phyloP scores from a whole-genome alignment of 768 basidiomycete species.

The Boletellus ananas region DNA sequence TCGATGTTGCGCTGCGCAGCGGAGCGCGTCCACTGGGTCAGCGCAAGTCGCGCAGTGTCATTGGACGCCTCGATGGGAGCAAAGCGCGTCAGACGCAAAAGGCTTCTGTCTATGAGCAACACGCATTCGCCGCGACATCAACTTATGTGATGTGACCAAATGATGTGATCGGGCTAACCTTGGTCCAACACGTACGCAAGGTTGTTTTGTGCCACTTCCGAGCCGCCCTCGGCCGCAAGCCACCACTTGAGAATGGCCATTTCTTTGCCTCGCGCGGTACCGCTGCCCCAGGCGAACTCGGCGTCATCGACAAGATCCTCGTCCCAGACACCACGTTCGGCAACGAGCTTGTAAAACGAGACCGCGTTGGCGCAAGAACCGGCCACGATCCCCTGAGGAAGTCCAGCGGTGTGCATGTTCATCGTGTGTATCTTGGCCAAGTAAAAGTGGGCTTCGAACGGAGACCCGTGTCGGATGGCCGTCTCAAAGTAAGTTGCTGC shows the following conservation, averaged over 20 bases:
- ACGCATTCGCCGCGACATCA: conserved; percentile 26
- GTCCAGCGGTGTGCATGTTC: conserved; percentile 41
- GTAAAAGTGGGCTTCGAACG: conserved; percentile 94
- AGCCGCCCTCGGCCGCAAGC: conserved; percentile 90
- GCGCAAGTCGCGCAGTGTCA: conserved; percentile 74
- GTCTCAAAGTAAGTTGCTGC: conserved; percentile 79
- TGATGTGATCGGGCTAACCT: conserved; percentile 44
- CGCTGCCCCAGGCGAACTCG: conserved; percentile 67
- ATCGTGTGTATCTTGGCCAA: conserved; percentile 76
- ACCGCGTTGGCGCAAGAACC: conserved; percentile 88
- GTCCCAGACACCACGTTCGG: conserved; percentile 87
- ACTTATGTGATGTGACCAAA: no score
- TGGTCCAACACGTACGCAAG: conserved; percentile 90
- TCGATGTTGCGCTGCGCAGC: conserved; percentile 95
- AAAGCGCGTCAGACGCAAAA: conserved; percentile 64
- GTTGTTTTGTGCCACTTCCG: conserved; percentile 93
- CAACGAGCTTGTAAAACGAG: conserved; percentile 88
- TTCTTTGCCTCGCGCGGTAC: conserved; percentile 68
- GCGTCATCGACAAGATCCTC: conserved; percentile 81
- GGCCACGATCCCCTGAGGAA: conserved; percentile 48
- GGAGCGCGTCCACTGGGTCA: conserved; percentile 93
- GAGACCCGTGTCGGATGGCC: conserved; percentile 83
- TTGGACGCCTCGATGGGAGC: conserved; percentile 72
- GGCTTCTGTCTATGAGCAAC: conserved; percentile 55
- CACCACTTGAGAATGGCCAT: conserved; percentile 91